Percentiles rank a stretch among this genome's conserved stretches.
Evolutionary conservation across 192 early-diverging fungal genomes (phyloP).

Genomic region (Funneliformis geosporum): DNA sequence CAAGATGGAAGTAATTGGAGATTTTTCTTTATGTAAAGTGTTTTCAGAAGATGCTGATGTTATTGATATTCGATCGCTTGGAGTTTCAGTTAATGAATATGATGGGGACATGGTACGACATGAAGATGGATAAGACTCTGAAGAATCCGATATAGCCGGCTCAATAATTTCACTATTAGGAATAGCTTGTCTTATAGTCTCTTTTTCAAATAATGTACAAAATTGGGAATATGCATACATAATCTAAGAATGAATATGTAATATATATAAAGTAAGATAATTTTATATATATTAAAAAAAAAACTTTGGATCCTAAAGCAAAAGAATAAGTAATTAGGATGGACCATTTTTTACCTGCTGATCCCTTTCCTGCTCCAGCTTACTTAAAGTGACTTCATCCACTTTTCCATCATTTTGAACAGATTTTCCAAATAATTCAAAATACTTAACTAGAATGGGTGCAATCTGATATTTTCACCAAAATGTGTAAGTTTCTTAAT

Average conservation of each 20-base stretch:
- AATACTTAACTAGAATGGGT: constrained; percentile 60
- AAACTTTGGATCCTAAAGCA: neutral
- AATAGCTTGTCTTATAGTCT: constrained; percentile 53
- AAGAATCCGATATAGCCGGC: neutral
- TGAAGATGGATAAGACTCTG: neutral
- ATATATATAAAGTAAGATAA: neutral
- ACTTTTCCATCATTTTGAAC: constrained; percentile 22
- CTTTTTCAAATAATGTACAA: constrained; percentile 55
- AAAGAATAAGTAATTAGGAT: no score
- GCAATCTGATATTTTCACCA: constrained; percentile 44
- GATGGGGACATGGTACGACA: neutral
- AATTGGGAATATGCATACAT: constrained; percentile 60
- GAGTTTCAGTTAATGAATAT: neutral
- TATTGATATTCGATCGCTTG: neutral
- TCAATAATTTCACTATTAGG: constrained; percentile 39
- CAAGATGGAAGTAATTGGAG: neutral
- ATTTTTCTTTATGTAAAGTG: neutral
- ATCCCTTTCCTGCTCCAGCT: constrained; percentile 49
- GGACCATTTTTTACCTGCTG: constrained; percentile 49
- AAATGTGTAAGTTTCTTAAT: neutral
- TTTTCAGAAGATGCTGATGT: neutral
- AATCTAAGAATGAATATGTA: constrained; percentile 41
- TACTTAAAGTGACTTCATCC: constrained; percentile 34
- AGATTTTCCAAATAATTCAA: constrained; percentile 54
- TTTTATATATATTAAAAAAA: neutral